Conservation (phyloP, 805 yeast species). For the Barnettozyma siamensis region DNA sequence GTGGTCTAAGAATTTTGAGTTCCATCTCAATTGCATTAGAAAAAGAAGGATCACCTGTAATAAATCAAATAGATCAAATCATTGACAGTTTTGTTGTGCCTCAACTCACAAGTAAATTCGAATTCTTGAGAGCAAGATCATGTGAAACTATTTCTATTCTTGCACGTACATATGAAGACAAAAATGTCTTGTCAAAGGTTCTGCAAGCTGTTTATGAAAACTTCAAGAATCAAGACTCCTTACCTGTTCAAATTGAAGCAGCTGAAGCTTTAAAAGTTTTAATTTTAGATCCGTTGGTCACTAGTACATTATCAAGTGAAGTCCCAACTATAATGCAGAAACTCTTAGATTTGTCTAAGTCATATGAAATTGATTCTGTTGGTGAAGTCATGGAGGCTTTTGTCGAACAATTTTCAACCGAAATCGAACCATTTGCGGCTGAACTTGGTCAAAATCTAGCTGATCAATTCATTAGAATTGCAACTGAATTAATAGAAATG, state of each 20-base stretch:
- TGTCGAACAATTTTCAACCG: constrained; percentile 81
- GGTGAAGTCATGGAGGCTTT: constrained; percentile 93
- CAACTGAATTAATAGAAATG: constrained; percentile 48
- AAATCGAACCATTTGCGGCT: constrained; percentile 82
- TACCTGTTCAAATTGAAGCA: constrained; percentile 81
- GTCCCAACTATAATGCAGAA: constrained; percentile 81
- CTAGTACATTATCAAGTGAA: constrained; percentile 60
- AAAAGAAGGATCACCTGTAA: constrained; percentile 47
- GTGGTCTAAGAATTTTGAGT: constrained; percentile 74
- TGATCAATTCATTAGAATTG: constrained; percentile 53
- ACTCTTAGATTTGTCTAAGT: constrained; percentile 66
- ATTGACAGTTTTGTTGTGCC: constrained; percentile 65
- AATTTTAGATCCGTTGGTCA: constrained; percentile 62
- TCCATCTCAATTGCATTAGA: constrained; percentile 50
- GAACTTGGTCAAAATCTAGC: constrained; percentile 56
- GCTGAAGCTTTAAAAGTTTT: constrained; percentile 84
- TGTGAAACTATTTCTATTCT: constrained; percentile 51
- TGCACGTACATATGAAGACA: constrained; percentile 30
- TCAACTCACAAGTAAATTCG: constrained; percentile 51
- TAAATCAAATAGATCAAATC: constrained; percentile 61
- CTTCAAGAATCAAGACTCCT: constrained; percentile 37
- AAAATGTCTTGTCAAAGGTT: constrained; percentile 32
- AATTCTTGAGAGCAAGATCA: constrained; percentile 73
- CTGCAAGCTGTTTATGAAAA: constrained; percentile 37
- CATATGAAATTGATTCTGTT: constrained; percentile 79